A percentile compares a stretch with the other conserved stretches of the same genome.
These are phyloP conservation scores for Mycena rebaudengoi DNA, from an alignment of 768 basidiomycete genomes.

Conservation along the genomic window DNA sequence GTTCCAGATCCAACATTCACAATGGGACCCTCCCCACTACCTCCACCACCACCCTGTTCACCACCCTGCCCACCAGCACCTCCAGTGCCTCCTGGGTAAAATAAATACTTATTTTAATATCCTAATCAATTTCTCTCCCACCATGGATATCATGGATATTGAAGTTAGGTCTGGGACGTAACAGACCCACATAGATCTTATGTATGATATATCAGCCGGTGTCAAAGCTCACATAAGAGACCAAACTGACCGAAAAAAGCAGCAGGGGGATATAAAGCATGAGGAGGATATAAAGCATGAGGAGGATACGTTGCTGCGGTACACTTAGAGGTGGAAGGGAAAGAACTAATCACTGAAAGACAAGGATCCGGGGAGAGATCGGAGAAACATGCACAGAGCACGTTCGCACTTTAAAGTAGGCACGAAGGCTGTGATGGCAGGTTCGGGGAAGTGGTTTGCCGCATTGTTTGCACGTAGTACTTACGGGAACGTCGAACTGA, in stretches of 20 bases:
- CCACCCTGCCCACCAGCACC: background rate
- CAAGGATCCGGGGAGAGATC: background rate
- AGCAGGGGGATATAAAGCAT: too few species aligned
- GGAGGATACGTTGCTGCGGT: background rate
- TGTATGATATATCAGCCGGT: background rate
- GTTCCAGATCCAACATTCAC: background rate
- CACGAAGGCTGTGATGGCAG: background rate
- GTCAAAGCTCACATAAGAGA: background rate
- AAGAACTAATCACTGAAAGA: background rate
- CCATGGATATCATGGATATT: background rate
- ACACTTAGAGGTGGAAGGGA: background rate
- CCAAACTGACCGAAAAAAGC: too few species aligned
- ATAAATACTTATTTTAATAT: slow-evolving; percentile 1
- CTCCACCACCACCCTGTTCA: slow-evolving; percentile 3
- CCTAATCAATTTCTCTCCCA: background rate
- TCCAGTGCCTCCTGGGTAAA: slow-evolving; percentile 4
- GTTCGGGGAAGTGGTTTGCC: background rate
- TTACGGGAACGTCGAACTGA: background rate
- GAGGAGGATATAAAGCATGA: too few species aligned
- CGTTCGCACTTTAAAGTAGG: background rate
- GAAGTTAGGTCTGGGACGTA: background rate
- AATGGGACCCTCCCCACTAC: slow-evolving; percentile 1
- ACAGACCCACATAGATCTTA: background rate
- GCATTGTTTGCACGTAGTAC: background rate
- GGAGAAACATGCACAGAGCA: background rate